These are phyloP conservation scores for Coemansia sp. DNA, from an alignment of 192 early-diverging fungal genomes.

Conservation along the genomic window DNA sequence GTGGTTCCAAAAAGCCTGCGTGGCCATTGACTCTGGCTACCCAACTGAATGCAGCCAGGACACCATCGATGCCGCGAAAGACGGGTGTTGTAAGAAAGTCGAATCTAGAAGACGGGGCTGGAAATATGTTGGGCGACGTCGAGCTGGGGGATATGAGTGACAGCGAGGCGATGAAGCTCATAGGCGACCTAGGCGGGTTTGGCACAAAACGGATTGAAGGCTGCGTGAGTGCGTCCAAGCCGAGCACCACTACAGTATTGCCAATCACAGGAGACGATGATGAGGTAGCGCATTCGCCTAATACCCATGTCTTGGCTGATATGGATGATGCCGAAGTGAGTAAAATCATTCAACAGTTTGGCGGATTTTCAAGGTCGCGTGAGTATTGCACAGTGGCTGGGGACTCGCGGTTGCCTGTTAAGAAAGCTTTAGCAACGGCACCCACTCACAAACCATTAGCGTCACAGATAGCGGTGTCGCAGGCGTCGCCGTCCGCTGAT, in stretches of 20 bases:
- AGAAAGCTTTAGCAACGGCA: not conserved
- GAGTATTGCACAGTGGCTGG: not conserved
- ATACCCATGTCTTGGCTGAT: slow-evolving; percentile 12
- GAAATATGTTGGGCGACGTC: not conserved
- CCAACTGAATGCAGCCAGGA: not conserved
- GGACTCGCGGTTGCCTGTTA: not conserved
- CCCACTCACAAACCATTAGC: not conserved
- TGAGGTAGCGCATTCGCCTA: not conserved
- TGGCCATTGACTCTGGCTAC: not conserved
- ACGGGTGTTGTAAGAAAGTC: too few relatives aligned
- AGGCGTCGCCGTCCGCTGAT: not conserved
- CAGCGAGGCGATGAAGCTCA: slow-evolving; percentile 16
- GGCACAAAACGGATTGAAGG: not conserved
- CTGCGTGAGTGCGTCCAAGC: not conserved
- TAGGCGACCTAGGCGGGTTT: slow-evolving; percentile 21
- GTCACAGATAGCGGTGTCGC: not conserved
- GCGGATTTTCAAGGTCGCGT: slow-evolving; percentile 27
- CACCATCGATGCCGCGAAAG: not conserved
- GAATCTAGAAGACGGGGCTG: not conserved
- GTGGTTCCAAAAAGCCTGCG: not conserved
- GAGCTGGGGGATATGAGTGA: slow-evolving; percentile 18
- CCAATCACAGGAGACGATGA: not conserved
- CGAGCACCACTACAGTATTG: not conserved
- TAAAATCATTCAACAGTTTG: slow-evolving; percentile 17
- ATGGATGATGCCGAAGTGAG: slow-evolving; percentile 32